These are phyloP conservation scores for Aciculosporium take DNA, from an alignment of 2,329 filamentous ascomycete species.

Conservation along the genomic window DNA sequence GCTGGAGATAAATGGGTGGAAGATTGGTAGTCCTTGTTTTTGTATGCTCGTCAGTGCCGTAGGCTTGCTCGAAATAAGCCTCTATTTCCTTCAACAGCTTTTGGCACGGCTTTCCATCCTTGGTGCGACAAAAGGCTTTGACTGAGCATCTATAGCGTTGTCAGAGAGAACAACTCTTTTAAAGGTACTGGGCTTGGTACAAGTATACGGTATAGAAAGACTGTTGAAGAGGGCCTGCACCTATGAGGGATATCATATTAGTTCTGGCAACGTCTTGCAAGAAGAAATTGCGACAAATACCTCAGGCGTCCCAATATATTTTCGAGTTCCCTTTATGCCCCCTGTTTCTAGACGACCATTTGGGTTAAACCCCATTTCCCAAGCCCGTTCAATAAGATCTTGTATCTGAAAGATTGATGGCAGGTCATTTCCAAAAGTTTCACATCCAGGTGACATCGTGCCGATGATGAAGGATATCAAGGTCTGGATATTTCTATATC, in stretches of 20 bases:
- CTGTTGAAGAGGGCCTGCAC: constrained; percentile 65
- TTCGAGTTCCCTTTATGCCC: constrained; percentile 73
- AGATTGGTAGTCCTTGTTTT: constrained; percentile 59
- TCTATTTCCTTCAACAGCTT: constrained; percentile 55
- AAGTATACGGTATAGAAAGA: constrained; percentile 45
- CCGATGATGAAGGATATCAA: constrained; percentile 63
- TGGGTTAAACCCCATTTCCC: constrained; percentile 71
- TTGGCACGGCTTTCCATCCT: constrained; percentile 29
- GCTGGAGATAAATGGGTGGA: constrained; percentile 83
- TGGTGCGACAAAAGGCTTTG: constrained; percentile 39
- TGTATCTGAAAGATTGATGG: constrained; percentile 75
- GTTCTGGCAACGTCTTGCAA: too few relatives aligned
- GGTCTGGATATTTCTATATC: constrained; percentile 93
- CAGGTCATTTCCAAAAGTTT: constrained; percentile 44
- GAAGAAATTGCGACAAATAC: constrained; percentile 31
- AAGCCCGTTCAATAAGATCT: constrained; percentile 73
- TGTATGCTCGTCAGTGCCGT: constrained; percentile 24
- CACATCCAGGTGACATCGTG: constrained; percentile 38
- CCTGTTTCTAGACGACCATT: constrained; percentile 69
- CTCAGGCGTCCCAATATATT: constrained; percentile 91
- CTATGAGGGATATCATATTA: constrained; percentile 23
- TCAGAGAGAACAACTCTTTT: background rate
- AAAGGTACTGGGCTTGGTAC: background rate
- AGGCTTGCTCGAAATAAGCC: constrained; percentile 53
- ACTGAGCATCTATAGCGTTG: constrained; percentile 39